These are phyloP conservation scores for Coelastrella sp. DNA, from an alignment of 139 green algal genomes.

Conservation along the genomic window DNA sequence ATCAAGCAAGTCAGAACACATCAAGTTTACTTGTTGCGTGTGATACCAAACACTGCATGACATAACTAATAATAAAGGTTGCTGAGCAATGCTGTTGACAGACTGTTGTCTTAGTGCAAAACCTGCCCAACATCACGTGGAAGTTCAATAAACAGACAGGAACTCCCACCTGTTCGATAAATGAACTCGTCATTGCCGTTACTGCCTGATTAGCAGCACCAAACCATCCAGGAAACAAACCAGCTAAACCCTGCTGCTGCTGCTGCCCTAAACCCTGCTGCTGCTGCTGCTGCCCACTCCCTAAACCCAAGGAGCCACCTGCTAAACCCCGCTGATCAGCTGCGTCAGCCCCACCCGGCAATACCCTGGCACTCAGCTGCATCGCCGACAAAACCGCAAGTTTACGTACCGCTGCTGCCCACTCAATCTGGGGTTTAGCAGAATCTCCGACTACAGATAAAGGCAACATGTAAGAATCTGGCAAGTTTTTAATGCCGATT, in stretches of 20 bases:
- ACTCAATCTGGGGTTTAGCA: slow-evolving; percentile 15
- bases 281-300: no score
- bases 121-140: background rate
- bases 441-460: background rate
- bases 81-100: background rate
- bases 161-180: slow-evolving; percentile 19
- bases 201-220: slow-evolving; percentile 16
- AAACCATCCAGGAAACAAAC: background rate
- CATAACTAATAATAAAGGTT: no score
- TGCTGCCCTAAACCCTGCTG: background rate
- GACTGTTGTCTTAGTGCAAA: background rate
- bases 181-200: background rate
- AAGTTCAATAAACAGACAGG: background rate
- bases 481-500: slow-evolving; percentile 25
- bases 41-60: no score
- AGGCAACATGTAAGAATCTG: slow-evolving; percentile 36
- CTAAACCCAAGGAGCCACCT: no score
- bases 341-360: background rate
- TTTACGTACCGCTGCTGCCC: background rate
- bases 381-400: slow-evolving; percentile 45
- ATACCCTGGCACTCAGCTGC: background rate
- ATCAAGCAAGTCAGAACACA: no score
- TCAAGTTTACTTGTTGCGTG: no score
- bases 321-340: no score
- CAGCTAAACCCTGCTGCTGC: background rate